Evolutionary conservation across 2,329 filamentous ascomycete species (phyloP).

Genomic region (Arthrobotrys sinensis): DNA sequence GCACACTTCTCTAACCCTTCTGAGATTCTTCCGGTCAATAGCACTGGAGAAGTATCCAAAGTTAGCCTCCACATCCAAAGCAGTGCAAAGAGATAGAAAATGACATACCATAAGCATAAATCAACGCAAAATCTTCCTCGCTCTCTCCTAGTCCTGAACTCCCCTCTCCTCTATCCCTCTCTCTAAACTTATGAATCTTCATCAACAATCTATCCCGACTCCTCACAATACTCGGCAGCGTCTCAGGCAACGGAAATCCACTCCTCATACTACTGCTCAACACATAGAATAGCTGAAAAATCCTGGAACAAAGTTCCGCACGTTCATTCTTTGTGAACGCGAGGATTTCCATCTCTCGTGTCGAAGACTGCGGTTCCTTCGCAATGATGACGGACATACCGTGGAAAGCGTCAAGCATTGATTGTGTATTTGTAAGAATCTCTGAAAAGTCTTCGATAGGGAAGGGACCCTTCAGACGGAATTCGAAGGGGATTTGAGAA

Average conservation of each 20-base stretch:
- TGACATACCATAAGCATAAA: slow-evolving; percentile 83
- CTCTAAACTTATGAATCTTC: slow-evolving; percentile 88
- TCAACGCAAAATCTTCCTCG: slow-evolving; percentile 83
- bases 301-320: slow-evolving; percentile 84
- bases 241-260: slow-evolving; percentile 92
- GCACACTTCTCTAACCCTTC: slow-evolving; percentile 76
- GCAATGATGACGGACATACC: slow-evolving; percentile 94
- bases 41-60: slow-evolving; percentile 65
- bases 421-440: slow-evolving; percentile 83
- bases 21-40: slow-evolving; percentile 78
- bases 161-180: slow-evolving; percentile 71
- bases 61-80: not conserved
- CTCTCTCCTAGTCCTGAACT: slow-evolving; percentile 69
- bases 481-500: slow-evolving; percentile 85
- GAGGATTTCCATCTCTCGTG: slow-evolving; percentile 85
- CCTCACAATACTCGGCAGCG: slow-evolving; percentile 84
- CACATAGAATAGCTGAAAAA: slow-evolving; percentile 89
- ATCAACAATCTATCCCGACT: slow-evolving; percentile 86
- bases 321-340: slow-evolving; percentile 85
- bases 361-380: slow-evolving; percentile 81
- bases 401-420: slow-evolving; percentile 93
- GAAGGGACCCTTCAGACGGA: slow-evolving; percentile 89
- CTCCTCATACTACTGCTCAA: slow-evolving; percentile 94
- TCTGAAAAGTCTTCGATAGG: slow-evolving; percentile 80
- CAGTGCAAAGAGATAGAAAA: not conserved